Evolutionary conservation across 164 flowering plant genomes (phyloP), one percentile per base, ranked within the genome.

Genomic region (Tetracentron sinense): DNA sequence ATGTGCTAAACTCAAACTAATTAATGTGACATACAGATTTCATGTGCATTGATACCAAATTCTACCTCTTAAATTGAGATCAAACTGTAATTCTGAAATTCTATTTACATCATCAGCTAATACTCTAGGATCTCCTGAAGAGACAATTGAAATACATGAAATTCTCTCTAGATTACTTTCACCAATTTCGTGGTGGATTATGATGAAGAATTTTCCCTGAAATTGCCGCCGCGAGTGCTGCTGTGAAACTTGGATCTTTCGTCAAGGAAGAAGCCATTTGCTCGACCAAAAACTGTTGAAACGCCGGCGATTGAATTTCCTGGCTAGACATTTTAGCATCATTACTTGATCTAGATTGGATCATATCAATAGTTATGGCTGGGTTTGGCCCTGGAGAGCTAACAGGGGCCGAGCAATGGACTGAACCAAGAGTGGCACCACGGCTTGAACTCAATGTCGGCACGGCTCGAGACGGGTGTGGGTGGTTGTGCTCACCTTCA

Each of bases 401-500:
- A 1, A 64, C 42, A 8, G 73, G 33, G 54, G 72, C 48, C 3
- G 68, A 65, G 30, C 70, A 72, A 23, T 69, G 73, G 44, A 65
- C 21, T 4, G 74, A 61, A 1, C 56, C 50, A 35, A 57, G 30
- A 0, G 38, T 14, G 17, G 52, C 72, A 35, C 69, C 63, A 35
- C 66, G 61, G 58, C 53, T 69, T 4, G 72, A 27, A 35, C 60
- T 69, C 62, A 69, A 10, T 1, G 48, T 38, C 6, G 69, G 61
- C 62, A 26, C 63, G 42, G 65, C 54, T 27, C 56, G 70, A 42
- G 81, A 62, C 2, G 78, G 80, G 22, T 62, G 65, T 14, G 78
- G 76, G 60, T 88, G 95, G 63, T 77, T 83, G 79, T 88, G 95
- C 60, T 81, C 89, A 0, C 96, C 96, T 70, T 89, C 93, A 31